Evolutionary conservation across 768 basidiomycete genomes (phyloP).

Genomic region (Auriscalpium orientale): DNA sequence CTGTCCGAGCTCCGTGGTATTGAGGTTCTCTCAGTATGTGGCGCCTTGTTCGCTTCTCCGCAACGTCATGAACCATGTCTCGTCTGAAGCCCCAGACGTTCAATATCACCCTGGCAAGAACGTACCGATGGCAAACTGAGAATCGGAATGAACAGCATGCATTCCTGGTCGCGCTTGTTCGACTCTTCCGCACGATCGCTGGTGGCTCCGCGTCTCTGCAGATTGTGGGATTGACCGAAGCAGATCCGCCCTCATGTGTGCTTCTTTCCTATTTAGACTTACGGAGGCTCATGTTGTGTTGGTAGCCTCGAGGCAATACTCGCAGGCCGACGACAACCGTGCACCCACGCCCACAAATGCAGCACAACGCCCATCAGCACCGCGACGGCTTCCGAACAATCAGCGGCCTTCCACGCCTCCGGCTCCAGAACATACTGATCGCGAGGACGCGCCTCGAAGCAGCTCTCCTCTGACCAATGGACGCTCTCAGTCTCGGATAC

Average conservation of each 20-base stretch:
- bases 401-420: not conserved
- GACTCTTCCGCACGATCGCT: slow-evolving; percentile 39
- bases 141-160: slow-evolving; percentile 57
- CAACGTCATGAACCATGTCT: slow-evolving; percentile 9
- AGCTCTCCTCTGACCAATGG: not conserved
- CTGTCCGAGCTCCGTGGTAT: slow-evolving; percentile 74
- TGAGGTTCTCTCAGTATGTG: slow-evolving; percentile 44
- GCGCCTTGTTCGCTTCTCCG: not conserved
- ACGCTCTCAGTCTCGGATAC: not conserved
- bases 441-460: slow-evolving; percentile 4
- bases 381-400: not conserved
- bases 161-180: slow-evolving; percentile 64
- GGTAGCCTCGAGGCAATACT: not conserved
- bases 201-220: slow-evolving; percentile 40
- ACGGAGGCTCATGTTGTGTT: not conserved
- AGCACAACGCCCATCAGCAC: not conserved
- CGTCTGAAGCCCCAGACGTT: slow-evolving; percentile 49
- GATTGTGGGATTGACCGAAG: slow-evolving; percentile 49
- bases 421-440: slow-evolving; percentile 2
- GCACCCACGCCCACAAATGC: slow-evolving; percentile 7
- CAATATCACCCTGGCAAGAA: slow-evolving; percentile 80
- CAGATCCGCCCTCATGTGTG: slow-evolving; percentile 29
- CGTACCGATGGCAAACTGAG: slow-evolving; percentile 89
- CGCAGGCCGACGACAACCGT: not conserved
- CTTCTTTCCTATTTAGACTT: not conserved